These are phyloP conservation scores for Fraxinus anomala DNA, from an alignment of 257 asterid species.

Conservation along the genomic window DNA sequence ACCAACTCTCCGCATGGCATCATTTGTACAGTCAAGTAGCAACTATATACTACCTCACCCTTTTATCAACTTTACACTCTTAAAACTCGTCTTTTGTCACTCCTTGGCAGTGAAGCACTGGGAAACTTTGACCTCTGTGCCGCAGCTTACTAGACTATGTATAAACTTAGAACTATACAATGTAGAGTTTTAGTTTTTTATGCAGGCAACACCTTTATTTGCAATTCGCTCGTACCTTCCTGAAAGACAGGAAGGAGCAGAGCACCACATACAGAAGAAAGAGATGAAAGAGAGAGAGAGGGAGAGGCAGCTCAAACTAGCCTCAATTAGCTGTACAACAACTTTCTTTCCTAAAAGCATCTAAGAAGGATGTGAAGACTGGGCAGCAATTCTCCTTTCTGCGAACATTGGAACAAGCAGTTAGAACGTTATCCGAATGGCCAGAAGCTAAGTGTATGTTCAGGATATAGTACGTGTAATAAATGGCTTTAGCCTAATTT, in stretches of 20 bases:
- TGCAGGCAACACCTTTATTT: slow-evolving; percentile 50
- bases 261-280: slow-evolving; percentile 31
- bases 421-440: not conserved
- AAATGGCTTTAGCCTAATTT: not conserved
- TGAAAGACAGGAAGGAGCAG: slow-evolving; percentile 23
- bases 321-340: slow-evolving; percentile 75
- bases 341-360: slow-evolving; percentile 34
- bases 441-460: not conserved
- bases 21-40: slow-evolving; percentile 6
- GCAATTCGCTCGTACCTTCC: slow-evolving; percentile 34
- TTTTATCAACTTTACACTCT: slow-evolving; percentile 1
- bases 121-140: slow-evolving; percentile 31
- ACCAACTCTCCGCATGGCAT: not conserved
- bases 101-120: not conserved
- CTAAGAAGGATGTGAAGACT: slow-evolving; percentile 45
- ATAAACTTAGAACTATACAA: slow-evolving; percentile 45
- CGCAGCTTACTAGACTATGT: slow-evolving; percentile 47
- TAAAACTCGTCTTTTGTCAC: not conserved
- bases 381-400: slow-evolving; percentile 75
- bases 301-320: slow-evolving; percentile 42
- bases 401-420: slow-evolving; percentile 28
- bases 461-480: not conserved
- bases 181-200: slow-evolving; percentile 45
- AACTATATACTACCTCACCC: not conserved
- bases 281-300: not conserved